Evolutionary conservation across 768 basidiomycete genomes (phyloP).

Genomic region (Leccinum arenicola): DNA sequence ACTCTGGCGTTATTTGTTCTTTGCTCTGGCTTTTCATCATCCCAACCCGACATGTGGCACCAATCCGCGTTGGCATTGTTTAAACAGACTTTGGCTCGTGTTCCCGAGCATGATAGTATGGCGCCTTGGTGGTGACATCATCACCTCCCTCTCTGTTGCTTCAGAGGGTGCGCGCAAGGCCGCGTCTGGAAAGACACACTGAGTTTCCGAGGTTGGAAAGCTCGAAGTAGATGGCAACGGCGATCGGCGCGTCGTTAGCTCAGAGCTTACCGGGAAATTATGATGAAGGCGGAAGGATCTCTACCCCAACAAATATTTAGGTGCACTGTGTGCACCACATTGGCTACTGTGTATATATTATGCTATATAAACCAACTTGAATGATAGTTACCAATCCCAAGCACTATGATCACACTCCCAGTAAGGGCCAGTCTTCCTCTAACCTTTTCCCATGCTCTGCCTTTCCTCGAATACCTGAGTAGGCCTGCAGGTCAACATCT

Average conservation of each 20-base stretch:
- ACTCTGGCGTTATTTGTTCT: neutral
- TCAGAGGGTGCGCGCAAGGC: constrained; percentile 27
- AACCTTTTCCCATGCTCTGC: neutral
- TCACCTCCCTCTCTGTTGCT: constrained; percentile 37
- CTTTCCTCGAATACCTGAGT: neutral
- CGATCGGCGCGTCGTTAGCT: neutral
- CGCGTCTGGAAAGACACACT: constrained; percentile 32
- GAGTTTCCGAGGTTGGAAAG: neutral
- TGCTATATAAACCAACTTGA: neutral
- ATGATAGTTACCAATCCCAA: neutral
- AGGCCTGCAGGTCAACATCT: neutral
- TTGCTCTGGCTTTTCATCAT: neutral
- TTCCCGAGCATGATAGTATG: constrained; percentile 60
- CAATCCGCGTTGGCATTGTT: neutral
- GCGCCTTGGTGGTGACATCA: constrained; percentile 63
- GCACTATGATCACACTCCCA: neutral
- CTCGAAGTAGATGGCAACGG: neutral
- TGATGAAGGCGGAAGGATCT: neutral
- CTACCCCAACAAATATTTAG: neutral
- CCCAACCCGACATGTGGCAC: no score
- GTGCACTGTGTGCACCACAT: neutral
- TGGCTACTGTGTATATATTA: neutral
- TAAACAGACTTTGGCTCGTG: constrained; percentile 71
- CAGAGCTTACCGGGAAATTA: neutral
- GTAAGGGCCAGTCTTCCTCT: neutral